These are phyloP conservation scores for Boletus pseudo-olivaceus DNA, from an alignment of 768 basidiomycete genomes.

Conservation along the genomic window DNA sequence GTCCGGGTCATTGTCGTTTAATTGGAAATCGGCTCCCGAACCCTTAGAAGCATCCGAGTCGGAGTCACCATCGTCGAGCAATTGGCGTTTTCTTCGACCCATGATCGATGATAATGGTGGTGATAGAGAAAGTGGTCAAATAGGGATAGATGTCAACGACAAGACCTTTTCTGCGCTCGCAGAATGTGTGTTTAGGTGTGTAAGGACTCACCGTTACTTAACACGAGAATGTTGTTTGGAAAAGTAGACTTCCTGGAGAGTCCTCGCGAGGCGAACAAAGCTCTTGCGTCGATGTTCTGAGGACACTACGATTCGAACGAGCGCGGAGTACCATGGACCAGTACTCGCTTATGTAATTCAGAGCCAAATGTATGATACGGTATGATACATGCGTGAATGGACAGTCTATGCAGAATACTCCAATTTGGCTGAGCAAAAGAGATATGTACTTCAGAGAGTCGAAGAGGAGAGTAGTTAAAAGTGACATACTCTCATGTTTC, in stretches of 20 bases:
- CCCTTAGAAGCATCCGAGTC: conserved; percentile 68
- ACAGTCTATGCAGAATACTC: conserved; percentile 40
- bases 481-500: conserved; percentile 90
- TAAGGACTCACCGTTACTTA: conserved; percentile 15
- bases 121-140: neutral
- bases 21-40: conserved; percentile 50
- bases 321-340: too few species aligned
- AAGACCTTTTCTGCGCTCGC: neutral
- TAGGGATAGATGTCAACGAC: conserved; percentile 1
- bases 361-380: conserved; percentile 7
- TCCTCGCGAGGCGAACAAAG: neutral
- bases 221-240: neutral
- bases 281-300: neutral
- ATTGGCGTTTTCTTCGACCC: conserved; percentile 72
- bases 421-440: conserved; percentile 34
- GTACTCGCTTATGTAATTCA: conserved; percentile 15
- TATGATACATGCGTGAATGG: conserved; percentile 21
- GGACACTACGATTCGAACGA: neutral
- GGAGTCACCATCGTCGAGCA: conserved; percentile 70
- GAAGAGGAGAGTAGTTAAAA: neutral
- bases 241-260: neutral
- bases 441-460: neutral
- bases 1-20: conserved; percentile 54
- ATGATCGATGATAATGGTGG: conserved; percentile 36
- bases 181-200: neutral